These are phyloP conservation scores for Solanum dulcamara DNA, from an alignment of 257 asterid genomes.

Conservation along the genomic window DNA sequence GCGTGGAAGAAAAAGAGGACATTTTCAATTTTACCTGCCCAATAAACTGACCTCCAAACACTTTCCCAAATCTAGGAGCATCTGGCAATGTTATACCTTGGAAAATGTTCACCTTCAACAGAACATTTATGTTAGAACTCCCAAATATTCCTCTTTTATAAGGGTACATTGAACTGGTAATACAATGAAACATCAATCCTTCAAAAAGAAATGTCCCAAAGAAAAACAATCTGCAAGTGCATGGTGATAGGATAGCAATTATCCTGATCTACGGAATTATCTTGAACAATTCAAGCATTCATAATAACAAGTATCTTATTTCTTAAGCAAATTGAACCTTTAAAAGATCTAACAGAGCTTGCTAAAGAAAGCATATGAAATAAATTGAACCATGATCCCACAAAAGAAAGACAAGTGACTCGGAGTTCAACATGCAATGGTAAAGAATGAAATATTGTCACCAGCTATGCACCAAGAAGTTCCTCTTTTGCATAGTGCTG, in stretches of 20 bases:
- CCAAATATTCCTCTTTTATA: neutral
- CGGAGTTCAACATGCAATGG: neutral
- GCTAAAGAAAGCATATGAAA: neutral
- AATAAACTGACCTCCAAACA: constrained; percentile 95
- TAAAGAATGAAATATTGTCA: neutral
- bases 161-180: neutral
- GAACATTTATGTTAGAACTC: constrained; percentile 1
- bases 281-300: neutral
- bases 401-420: neutral
- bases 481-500: neutral
- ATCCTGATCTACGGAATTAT: neutral
- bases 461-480: neutral
- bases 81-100: constrained; percentile 88
- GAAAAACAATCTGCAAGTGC: neutral
- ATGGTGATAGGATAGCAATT: neutral
- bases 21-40: constrained; percentile 67
- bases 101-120: constrained; percentile 62
- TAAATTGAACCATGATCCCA: neutral
- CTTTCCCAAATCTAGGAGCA: constrained; percentile 88
- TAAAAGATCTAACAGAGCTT: neutral
- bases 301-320: neutral
- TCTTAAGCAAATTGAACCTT: neutral
- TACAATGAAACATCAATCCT: neutral
- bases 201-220: neutral
- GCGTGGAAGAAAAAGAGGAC: neutral